Base-by-base conservation (phyloP, 108 stramenopile species). In the Seminavis robusta region DNA sequence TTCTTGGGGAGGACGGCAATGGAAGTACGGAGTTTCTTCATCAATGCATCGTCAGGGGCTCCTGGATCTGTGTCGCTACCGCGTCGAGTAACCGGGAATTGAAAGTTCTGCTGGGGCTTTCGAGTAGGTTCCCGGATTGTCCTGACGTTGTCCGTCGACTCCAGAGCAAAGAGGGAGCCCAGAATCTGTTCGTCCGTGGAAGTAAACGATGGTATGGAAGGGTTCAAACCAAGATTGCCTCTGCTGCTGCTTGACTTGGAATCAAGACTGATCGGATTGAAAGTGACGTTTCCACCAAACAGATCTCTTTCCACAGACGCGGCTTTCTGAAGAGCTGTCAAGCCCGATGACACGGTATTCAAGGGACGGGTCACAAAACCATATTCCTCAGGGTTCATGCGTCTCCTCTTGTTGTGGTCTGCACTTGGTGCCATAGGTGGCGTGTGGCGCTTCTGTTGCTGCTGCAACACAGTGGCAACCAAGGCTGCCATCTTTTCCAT, bases 1-100 rank as follows among this genome's bases (percentile, higher is more conserved):
- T 67, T 28, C 41, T 77, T 63, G 9, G 83, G 83, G 36, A 84
- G 77, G 31, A 56, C 46, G n/a, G 63, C 51, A 0, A 85, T 29
- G 9, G 83, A 74, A 10, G 69, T 59, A 28, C 73, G 67, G 13
- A 85, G 51, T 47, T 81, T 81, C 39, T 65, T 24, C 3, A 67
- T 54, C 17, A 81, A 59, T 23, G 49, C 55, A 19, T 70, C 70
- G 32, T 72, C 59, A 3, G 30, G 32, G 9, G 11, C 36, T 37
- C 10, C 13, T 37, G 36, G 11, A 37, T 9, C 36, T 13, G 36
- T 9, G 11, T 37, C 13, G 36, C 9, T 37, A 37, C n/a, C n/a
- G 36, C 36, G 9, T 37, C 36, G 13, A 13, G 13, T 37, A 37
- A 37, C 36, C 13, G 11, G 21, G 25, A n/a, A n/a, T 24, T 2